Evolutionary conservation across 1,139 yeast species (phyloP).

Genomic region (Taphrina wiesneri): DNA sequence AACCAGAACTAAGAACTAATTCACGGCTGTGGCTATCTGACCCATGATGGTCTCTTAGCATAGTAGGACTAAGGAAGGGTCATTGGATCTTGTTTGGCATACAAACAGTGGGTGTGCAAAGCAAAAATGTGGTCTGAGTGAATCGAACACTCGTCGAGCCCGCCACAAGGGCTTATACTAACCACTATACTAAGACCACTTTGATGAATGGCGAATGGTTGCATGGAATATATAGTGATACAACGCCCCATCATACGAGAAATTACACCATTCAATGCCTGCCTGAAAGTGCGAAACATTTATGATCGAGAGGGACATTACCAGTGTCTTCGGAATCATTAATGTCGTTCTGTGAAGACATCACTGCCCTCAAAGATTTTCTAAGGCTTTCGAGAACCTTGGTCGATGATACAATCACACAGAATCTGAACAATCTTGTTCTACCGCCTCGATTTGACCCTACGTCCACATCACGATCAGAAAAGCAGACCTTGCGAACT

Average conservation of each 20-base stretch:
- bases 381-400: conserved; percentile 14
- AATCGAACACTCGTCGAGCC: conserved; percentile 27
- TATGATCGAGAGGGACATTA: background rate
- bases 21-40: too few relatives aligned
- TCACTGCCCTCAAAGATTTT: conserved; percentile 27
- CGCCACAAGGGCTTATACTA: conserved; percentile 31
- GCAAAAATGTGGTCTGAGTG: conserved; percentile 18
- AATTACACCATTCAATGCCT: too few relatives aligned
- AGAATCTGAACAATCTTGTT: conserved; percentile 28
- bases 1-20: too few relatives aligned
- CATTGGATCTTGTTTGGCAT: too few relatives aligned
- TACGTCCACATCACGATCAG: conserved; percentile 13
- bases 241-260: too few relatives aligned
- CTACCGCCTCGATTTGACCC: conserved; percentile 28
- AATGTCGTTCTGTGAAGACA: conserved; percentile 11
- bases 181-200: conserved; percentile 30
- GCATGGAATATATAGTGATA: background rate
- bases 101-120: too few relatives aligned
- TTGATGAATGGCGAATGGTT: background rate
- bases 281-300: too few relatives aligned
- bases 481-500: conserved; percentile 10
- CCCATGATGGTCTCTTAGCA: too few relatives aligned
- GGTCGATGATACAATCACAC: conserved; percentile 26
- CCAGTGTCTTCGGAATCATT: background rate
- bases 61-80: too few relatives aligned